Evolutionary conservation across 495 filamentous ascomycete genomes (phyloP), one percentile per base, ranked within the genome.

Genomic region (Penicillium parvum): DNA sequence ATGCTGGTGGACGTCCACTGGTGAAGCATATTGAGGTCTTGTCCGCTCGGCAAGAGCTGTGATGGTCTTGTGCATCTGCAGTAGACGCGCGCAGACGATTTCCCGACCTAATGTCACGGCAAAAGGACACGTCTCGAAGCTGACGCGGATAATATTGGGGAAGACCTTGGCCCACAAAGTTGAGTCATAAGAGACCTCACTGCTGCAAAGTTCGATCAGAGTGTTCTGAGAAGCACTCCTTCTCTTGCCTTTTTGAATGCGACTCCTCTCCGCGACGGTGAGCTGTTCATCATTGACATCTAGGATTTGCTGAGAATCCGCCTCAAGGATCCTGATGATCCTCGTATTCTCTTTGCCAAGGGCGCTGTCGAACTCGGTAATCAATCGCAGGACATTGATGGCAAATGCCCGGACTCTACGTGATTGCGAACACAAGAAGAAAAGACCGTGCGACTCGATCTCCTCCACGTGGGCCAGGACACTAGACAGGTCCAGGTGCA

Each of bases 121-220:
- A 56, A 90, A 86, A 1, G 88, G 86, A 55, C 91, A 96, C 32
- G 84, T 82, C 58, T 97, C 87, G 52, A 88, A 92, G 33, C 87
- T 90, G 44, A 94, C 85, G 4, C 89, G 81, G 29, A 97, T 85
- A 20, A 99, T 78, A 60, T 95, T 97, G 7, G 92, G 94, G 53
- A 99, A 99, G 7, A 96, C 81, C 58, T 96, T 96, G 57, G 92
- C 90, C 92, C 92, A 99, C 32, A 99, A 63, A 0, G 88, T 94
- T 3, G 89, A 84, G 57, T 98, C 92, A 54, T 96, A 95, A 3
- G 88, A 88, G 12, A 92, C 83, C 48, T 97, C 92, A 62, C 92
- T 97, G 63, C 87, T 89, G 64, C 92, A 96, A 21, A 99, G 77
- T 58, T 97, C 90, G 22, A 96, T 85, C 9, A 97, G 68, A 9